Evolutionary conservation across 2,329 filamentous ascomycete species (phyloP).

Genomic region (Colletotrichum navitas): DNA sequence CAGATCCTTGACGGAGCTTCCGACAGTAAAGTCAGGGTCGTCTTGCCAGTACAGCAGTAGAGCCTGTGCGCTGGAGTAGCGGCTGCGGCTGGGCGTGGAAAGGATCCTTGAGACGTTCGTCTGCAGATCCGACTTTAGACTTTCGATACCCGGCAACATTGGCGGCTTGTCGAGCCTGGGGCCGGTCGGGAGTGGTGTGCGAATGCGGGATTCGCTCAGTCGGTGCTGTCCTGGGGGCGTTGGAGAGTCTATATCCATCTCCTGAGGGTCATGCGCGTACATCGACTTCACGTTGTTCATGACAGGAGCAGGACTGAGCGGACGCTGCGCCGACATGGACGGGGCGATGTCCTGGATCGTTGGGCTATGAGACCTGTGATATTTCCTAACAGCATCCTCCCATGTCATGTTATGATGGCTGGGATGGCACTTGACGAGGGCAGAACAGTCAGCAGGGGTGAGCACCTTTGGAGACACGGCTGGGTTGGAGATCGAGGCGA

Average conservation of each 20-base stretch:
- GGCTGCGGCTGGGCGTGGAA: slow-evolving; percentile 62
- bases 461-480: slow-evolving; percentile 23
- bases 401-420: slow-evolving; percentile 72
- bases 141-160: slow-evolving; percentile 64
- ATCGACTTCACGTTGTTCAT: slow-evolving; percentile 53
- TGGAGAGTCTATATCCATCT: slow-evolving; percentile 69
- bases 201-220: slow-evolving; percentile 62
- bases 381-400: slow-evolving; percentile 69
- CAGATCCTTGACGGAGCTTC: slow-evolving; percentile 59
- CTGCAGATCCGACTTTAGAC: slow-evolving; percentile 66
- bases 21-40: slow-evolving; percentile 58
- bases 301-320: slow-evolving; percentile 60
- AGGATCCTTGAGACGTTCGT: slow-evolving; percentile 63
- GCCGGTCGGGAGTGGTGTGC: slow-evolving; percentile 68
- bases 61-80: slow-evolving; percentile 65
- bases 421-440: slow-evolving; percentile 64
- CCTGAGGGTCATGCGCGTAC: slow-evolving; percentile 61
- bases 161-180: slow-evolving; percentile 66
- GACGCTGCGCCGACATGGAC: slow-evolving; percentile 55
- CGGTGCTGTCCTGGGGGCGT: slow-evolving; percentile 54
- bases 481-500: slow-evolving; percentile 41
- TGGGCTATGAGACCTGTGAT: slow-evolving; percentile 65
- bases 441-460: slow-evolving; percentile 38
- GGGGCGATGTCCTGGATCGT: slow-evolving; percentile 63
- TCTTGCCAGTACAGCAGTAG: slow-evolving; percentile 70